phyloP scores from a whole-genome alignment of 2,329 filamentous ascomycete genomes.

The Microthyrium microscopicum region DNA sequence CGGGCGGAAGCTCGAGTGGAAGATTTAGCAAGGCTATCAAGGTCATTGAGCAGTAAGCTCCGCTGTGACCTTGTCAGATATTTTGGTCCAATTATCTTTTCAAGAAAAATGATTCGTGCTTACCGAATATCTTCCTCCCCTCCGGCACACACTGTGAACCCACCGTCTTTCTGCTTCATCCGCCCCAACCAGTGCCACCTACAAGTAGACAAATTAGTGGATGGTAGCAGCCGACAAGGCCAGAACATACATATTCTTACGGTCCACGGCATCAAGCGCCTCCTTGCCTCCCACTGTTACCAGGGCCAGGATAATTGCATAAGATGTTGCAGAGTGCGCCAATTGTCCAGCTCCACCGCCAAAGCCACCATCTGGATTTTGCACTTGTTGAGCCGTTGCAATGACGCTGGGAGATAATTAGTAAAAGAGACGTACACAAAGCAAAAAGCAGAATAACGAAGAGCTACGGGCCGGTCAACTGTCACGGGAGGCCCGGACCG shows the following conservation, averaged over 20 bases:
- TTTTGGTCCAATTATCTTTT: conserved; percentile 8
- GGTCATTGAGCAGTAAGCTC: conserved; percentile 81
- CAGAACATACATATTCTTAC: conserved; percentile 47
- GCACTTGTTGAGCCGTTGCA: conserved; percentile 61
- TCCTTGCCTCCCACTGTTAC: conserved; percentile 61
- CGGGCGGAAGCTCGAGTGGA: conserved; percentile 59
- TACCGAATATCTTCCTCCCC: conserved; percentile 88
- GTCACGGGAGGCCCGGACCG: too few species aligned
- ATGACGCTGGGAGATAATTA: conserved; percentile 32
- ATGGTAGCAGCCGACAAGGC: conserved; percentile 1
- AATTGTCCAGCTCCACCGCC: conserved; percentile 85
- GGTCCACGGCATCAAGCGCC: conserved; percentile 59
- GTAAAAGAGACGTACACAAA: background rate
- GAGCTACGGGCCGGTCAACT: background rate
- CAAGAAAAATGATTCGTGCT: too few species aligned
- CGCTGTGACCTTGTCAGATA: conserved; percentile 32
- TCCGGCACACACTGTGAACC: conserved; percentile 72
- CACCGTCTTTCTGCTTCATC: conserved; percentile 74
- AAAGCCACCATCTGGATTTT: conserved; percentile 73
- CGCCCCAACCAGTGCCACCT: conserved; percentile 74
- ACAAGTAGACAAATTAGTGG: background rate
- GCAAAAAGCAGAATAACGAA: background rate
- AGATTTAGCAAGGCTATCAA: conserved; percentile 70
- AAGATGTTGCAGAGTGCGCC: conserved; percentile 78
- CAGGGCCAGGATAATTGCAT: conserved; percentile 66